Conservation (phyloP, 441 rosid species). For the Gossypium trilobum region DNA sequence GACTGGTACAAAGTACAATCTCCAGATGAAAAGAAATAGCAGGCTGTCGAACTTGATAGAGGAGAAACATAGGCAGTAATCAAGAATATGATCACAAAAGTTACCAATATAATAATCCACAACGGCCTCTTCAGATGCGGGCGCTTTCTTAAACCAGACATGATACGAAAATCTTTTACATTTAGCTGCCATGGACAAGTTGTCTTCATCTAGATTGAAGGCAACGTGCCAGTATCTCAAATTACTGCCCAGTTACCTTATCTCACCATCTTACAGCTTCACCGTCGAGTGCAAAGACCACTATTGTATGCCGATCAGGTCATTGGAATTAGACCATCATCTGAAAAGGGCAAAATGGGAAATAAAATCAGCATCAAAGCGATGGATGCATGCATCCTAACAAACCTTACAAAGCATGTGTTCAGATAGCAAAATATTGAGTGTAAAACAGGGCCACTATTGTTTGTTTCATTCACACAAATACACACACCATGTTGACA, state of each 20-base stretch:
- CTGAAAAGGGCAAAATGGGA: constrained; percentile 3
- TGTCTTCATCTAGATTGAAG: constrained; percentile 14
- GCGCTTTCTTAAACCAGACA: constrained; percentile 15
- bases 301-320: neutral
- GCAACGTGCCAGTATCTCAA: constrained; percentile 1
- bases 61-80: constrained; percentile 44
- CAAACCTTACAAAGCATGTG: neutral
- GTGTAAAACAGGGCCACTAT: neutral
- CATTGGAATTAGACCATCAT: neutral
- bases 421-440: neutral
- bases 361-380: constrained; percentile 4
- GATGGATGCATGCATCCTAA: neutral
- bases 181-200: constrained; percentile 2
- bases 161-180: constrained; percentile 3
- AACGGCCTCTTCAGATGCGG: constrained; percentile 46
- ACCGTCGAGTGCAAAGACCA: neutral
- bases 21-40: constrained; percentile 50
- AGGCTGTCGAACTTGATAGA: constrained; percentile 38
- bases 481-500: neutral
- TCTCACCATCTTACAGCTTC: neutral
- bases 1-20: constrained; percentile 39
- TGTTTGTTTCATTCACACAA: neutral
- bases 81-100: constrained; percentile 43
- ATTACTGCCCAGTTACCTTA: neutral
- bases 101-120: constrained; percentile 52